phyloP scores from a whole-genome alignment of 83 land plant species.

The Isoetes engelmannii region DNA sequence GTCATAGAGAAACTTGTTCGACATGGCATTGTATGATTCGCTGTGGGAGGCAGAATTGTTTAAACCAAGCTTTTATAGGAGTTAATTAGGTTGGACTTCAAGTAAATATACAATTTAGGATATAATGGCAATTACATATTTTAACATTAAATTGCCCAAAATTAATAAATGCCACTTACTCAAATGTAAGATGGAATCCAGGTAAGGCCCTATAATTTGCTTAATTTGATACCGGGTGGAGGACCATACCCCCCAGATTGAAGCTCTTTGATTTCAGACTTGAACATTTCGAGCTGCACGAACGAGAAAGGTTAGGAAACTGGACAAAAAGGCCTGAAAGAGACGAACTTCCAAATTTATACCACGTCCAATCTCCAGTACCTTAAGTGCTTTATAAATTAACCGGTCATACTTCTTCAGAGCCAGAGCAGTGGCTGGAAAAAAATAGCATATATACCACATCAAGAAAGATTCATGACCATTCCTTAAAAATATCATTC shows the following conservation, averaged over 20 bases:
- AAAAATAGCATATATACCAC: background rate
- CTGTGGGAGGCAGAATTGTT: too few relatives aligned
- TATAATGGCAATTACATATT: too few relatives aligned
- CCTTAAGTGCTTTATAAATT: slow-evolving; percentile 24
- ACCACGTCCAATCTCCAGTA: background rate
- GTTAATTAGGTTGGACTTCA: too few relatives aligned
- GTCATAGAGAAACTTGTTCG: too few relatives aligned
- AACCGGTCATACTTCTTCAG: slow-evolving; percentile 24
- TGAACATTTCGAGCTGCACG: slow-evolving; percentile 25
- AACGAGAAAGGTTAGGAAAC: background rate
- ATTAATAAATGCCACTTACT: too few relatives aligned
- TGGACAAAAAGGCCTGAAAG: background rate
- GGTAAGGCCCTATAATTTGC: background rate
- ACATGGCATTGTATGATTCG: too few relatives aligned
- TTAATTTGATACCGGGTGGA: slow-evolving; percentile 1
- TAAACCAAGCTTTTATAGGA: too few relatives aligned
- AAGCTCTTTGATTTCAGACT: slow-evolving; percentile 19
- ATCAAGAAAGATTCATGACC: background rate
- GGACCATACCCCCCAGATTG: slow-evolving; percentile 7
- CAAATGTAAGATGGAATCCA: too few relatives aligned
- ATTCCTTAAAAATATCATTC: background rate
- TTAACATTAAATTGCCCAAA: too few relatives aligned
- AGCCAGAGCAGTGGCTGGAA: slow-evolving; percentile 19
- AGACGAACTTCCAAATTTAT: background rate
- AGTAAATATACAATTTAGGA: too few relatives aligned